Conservation (phyloP, 495 filamentous ascomycete species). For the Aspergillus cavernicola region DNA sequence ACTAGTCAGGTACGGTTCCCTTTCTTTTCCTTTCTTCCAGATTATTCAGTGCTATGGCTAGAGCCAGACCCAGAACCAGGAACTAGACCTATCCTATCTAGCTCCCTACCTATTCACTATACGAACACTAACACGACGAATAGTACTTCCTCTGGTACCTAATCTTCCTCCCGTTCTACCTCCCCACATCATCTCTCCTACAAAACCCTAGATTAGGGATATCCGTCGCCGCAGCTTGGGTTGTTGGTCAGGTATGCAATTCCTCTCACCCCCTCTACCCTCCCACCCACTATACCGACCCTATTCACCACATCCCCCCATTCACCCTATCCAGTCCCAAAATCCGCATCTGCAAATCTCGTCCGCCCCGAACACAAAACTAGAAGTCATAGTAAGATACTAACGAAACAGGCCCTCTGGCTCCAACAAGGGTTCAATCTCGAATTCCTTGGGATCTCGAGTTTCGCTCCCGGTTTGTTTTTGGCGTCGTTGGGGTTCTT, state of each 20-base stretch:
- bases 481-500: slow-evolving; percentile 74
- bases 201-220: slow-evolving; percentile 55
- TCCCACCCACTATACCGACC: not conserved
- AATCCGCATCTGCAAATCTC: too few species aligned
- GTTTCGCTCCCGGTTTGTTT: slow-evolving; percentile 83
- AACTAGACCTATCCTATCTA: too few species aligned
- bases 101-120: too few species aligned
- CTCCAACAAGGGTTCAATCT: slow-evolving; percentile 83
- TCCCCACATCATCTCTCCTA: slow-evolving; percentile 73
- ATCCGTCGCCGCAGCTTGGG: slow-evolving; percentile 63
- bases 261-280: not conserved
- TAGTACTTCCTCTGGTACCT: slow-evolving; percentile 99
- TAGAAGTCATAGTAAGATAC: too few species aligned
- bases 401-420: slow-evolving; percentile 61
- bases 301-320: too few species aligned
- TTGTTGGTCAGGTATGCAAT: slow-evolving; percentile 54
- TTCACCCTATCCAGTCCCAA: too few species aligned
- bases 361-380: too few species aligned
- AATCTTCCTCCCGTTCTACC: slow-evolving; percentile 85
- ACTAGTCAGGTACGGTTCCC: slow-evolving; percentile 77
- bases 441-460: slow-evolving; percentile 83
- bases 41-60: too few species aligned
- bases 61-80: too few species aligned
- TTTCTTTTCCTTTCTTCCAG: not conserved
- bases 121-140: not conserved